phyloP scores from a whole-genome alignment of 2,329 filamentous ascomycete species.

The Chaetothyriales sp. region DNA sequence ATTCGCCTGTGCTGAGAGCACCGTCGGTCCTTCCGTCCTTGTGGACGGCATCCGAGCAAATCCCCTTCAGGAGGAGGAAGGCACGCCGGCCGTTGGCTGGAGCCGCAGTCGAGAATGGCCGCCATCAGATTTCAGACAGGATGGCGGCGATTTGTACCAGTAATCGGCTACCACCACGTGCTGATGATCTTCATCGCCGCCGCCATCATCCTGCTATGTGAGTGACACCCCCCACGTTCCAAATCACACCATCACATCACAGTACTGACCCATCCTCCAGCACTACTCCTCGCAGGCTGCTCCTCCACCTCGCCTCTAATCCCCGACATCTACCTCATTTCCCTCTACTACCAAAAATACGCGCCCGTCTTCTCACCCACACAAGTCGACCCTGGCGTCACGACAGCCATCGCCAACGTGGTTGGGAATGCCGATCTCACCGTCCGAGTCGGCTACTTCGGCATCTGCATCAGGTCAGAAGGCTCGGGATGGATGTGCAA shows the following conservation, averaged over 20 bases:
- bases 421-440: conserved; percentile 71
- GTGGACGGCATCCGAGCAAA: conserved; percentile 2
- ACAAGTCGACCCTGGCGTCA: conserved; percentile 80
- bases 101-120: conserved; percentile 7
- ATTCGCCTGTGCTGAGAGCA: conserved; percentile 3
- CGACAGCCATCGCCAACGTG: conserved; percentile 75
- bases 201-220: conserved; percentile 87
- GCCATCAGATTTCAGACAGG: conserved; percentile 20
- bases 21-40: conserved; percentile 5
- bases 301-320: conserved; percentile 93
- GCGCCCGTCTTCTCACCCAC: conserved; percentile 65
- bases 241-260: conserved; percentile 15
- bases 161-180: conserved; percentile 63
- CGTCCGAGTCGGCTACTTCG: conserved; percentile 92
- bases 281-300: conserved; percentile 83
- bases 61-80: conserved; percentile 1
- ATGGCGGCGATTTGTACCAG: conserved; percentile 38
- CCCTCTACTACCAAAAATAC: conserved; percentile 89
- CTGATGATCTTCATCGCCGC: conserved; percentile 94
- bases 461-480: conserved; percentile 87
- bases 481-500: conserved; percentile 86
- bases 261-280: conserved; percentile 33
- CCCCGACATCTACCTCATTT: conserved; percentile 90
- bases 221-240: conserved; percentile 25
- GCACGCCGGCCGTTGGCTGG: not conserved